Evolutionary conservation across 192 early-diverging fungal species (phyloP).

Genomic region (Coemansia sp.): DNA sequence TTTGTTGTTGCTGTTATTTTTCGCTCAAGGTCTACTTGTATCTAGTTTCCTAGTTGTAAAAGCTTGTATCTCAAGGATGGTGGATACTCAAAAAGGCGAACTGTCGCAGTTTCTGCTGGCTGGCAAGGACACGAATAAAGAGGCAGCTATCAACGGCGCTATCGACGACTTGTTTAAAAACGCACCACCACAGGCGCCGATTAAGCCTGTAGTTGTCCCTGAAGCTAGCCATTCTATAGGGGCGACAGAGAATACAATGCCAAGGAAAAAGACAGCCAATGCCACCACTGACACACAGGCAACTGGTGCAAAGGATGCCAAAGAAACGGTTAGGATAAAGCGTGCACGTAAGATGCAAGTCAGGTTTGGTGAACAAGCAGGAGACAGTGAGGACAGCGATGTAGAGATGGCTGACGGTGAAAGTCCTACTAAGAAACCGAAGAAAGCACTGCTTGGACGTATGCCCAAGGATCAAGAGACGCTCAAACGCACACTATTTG

Average conservation of each 20-base stretch:
- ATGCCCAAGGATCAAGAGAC: conserved; percentile 58
- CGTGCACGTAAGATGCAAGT: conserved; percentile 31
- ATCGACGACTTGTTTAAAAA: conserved; percentile 68
- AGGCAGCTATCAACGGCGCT: conserved; percentile 45
- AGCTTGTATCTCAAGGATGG: conserved; percentile 2
- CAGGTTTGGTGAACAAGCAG: conserved; percentile 12
- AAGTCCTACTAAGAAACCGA: conserved; percentile 24
- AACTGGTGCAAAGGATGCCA: conserved; percentile 5
- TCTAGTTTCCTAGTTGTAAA: neutral
- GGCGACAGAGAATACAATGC: neutral
- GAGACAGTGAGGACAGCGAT: conserved; percentile 14
- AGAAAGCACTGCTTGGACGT: conserved; percentile 40
- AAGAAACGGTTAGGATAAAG: conserved; percentile 27
- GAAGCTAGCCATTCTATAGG: neutral
- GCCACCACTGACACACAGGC: neutral
- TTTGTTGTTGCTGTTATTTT: too few relatives aligned
- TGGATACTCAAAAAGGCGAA: conserved; percentile 28
- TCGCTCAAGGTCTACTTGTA: neutral
- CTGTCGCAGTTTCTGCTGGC: conserved; percentile 43
- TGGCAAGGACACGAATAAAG: conserved; percentile 14
- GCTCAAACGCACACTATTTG: conserved; percentile 80
- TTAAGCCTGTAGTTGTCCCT: conserved; percentile 13
- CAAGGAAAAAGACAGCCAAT: neutral
- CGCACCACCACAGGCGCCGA: conserved; percentile 33
- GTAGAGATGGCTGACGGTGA: conserved; percentile 13